Evolutionary conservation across 2,329 filamentous ascomycete species (phyloP).

Genomic region (Ceratocystis huliohia): DNA sequence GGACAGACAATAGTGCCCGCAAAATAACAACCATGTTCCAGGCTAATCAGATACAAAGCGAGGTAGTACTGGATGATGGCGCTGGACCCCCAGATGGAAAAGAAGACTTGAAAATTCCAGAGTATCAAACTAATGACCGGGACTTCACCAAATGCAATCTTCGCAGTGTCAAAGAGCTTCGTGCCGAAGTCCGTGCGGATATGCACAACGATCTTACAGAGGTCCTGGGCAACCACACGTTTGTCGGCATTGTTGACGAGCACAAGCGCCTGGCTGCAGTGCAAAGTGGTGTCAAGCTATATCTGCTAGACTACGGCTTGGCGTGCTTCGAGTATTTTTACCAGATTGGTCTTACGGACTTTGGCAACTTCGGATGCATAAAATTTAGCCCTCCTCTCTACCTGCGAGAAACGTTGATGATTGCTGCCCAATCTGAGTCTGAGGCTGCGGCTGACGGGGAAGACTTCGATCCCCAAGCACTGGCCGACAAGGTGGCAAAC

Average conservation of each 20-base stretch:
- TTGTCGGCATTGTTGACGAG: conserved; percentile 86
- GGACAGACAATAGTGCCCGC: conserved; percentile 74
- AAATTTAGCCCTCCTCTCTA: conserved; percentile 64
- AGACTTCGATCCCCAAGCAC: conserved; percentile 52
- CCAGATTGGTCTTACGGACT: conserved; percentile 86
- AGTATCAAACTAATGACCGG: conserved; percentile 61
- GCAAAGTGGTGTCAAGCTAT: conserved; percentile 83
- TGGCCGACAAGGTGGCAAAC: conserved; percentile 51
- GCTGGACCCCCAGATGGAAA: conserved; percentile 27
- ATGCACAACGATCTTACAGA: conserved; percentile 82
- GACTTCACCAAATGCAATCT: conserved; percentile 60
- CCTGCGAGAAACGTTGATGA: conserved; percentile 54
- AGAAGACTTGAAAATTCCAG: conserved; percentile 36
- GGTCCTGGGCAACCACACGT: conserved; percentile 75
- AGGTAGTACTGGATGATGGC: conserved; percentile 26
- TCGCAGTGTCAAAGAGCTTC: conserved; percentile 73
- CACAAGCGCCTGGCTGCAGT: conserved; percentile 78
- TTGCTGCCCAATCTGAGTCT: conserved; percentile 62
- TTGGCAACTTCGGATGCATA: conserved; percentile 84
- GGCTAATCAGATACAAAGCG: conserved; percentile 27
- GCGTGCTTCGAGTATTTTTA: conserved; percentile 85
- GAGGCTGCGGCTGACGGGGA: conserved; percentile 33
- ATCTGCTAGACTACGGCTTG: conserved; percentile 84
- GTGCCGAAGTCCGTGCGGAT: conserved; percentile 62
- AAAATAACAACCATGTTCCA: conserved; percentile 96